A percentile compares a stretch with the other conserved stretches of the same genome.
Conservation (phyloP, 2,329 filamentous ascomycete species). For the Hypoxylon sp. region DNA sequence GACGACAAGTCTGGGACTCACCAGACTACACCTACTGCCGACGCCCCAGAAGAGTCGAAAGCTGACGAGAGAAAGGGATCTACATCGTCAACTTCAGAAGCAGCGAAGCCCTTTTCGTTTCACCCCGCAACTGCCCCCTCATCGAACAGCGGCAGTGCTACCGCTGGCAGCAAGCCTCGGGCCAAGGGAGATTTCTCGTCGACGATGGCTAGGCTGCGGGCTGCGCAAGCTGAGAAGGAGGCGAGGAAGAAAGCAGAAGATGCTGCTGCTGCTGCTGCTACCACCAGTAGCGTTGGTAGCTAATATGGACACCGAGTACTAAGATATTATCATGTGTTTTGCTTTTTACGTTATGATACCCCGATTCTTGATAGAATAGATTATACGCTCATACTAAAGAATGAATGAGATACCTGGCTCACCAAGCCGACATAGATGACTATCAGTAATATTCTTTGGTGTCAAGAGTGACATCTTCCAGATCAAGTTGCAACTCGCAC, state of each 20-base stretch:
- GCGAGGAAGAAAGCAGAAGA: conserved; percentile 64
- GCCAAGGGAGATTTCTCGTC: conserved; percentile 52
- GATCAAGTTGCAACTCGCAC: background rate
- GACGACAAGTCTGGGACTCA: conserved; percentile 34
- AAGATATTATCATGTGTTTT: conserved; percentile 6
- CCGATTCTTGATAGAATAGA: conserved; percentile 28
- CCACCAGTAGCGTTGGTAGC: background rate
- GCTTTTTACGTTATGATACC: conserved; percentile 49
- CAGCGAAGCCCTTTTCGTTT: conserved; percentile 43
- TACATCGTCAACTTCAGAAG: conserved; percentile 8
- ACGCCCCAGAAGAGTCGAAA: conserved; percentile 51
- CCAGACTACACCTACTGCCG: conserved; percentile 39
- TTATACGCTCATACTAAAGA: background rate
- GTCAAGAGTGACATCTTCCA: background rate
- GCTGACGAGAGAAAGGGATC: conserved; percentile 58
- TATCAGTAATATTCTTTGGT: background rate
- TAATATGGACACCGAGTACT: background rate
- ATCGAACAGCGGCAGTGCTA: conserved; percentile 1
- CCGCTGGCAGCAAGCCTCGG: conserved; percentile 47
- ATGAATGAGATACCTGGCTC: conserved; percentile 1
- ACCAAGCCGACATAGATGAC: background rate
- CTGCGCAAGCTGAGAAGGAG: conserved; percentile 71
- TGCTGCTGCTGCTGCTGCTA: conserved; percentile 41
- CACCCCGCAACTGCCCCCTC: conserved; percentile 14
- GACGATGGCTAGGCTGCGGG: conserved; percentile 70